Evolutionary conservation across 1,284 basidiomycete species (phyloP).

Genomic region (Puccinia triticina): DNA sequence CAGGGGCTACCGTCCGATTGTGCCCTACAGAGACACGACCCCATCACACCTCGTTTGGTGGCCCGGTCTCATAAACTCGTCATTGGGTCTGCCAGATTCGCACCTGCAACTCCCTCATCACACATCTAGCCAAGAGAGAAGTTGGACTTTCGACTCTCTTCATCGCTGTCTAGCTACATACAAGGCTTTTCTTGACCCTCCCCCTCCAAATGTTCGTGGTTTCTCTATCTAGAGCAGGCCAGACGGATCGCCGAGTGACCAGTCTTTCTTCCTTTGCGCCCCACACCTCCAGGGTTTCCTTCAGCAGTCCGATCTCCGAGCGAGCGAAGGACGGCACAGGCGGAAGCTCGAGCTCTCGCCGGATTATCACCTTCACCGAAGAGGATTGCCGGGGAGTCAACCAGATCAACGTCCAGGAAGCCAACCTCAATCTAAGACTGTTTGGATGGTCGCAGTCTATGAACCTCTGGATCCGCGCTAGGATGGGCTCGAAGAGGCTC

Average conservation of each 20-base stretch:
- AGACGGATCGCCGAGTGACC: neutral
- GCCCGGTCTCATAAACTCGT: no score
- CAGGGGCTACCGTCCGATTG: neutral
- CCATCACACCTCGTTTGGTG: neutral
- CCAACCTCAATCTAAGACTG: neutral
- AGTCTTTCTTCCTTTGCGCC: neutral
- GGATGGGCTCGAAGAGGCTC: neutral
- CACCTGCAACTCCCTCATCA: neutral
- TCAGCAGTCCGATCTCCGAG: neutral
- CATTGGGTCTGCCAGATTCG: neutral
- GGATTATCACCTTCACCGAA: neutral
- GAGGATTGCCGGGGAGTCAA: neutral
- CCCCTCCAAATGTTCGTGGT: neutral
- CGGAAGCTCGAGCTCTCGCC: neutral
- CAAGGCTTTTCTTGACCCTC: neutral
- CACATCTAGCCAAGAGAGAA: no score
- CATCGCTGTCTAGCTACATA: no score
- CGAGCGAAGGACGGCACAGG: neutral
- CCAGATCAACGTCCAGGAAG: neutral
- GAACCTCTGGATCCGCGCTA: neutral
- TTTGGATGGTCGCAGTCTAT: neutral
- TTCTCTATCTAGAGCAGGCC: neutral
- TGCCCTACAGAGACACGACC: neutral
- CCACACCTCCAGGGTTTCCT: neutral
- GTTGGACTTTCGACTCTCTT: no score